Evolutionary conservation across 106 monocot species (phyloP).

Genomic region (Cymbidium sinense): DNA sequence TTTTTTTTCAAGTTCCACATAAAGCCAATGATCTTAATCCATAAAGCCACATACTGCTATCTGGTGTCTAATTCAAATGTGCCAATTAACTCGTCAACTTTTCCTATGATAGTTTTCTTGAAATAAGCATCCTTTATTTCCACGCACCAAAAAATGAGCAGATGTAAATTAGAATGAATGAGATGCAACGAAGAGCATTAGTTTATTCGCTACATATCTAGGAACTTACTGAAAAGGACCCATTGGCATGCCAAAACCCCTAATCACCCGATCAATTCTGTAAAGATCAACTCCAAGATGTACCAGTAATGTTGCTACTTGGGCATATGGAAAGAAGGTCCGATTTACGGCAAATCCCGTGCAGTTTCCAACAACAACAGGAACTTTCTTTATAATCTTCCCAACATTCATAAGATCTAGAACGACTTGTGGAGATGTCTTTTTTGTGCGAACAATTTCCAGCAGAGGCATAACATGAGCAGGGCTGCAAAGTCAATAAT

Average conservation of each 20-base stretch:
- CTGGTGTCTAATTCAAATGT: no score
- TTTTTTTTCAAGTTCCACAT: no score
- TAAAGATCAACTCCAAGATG: slow-evolving; percentile 81
- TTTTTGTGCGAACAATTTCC: no score
- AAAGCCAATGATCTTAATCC: no score
- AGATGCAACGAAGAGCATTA: no score
- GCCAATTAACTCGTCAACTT: no score
- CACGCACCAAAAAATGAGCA: no score
- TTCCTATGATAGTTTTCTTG: no score
- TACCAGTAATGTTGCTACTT: slow-evolving; percentile 55
- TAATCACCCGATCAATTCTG: slow-evolving; percentile 77
- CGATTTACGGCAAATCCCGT: slow-evolving; percentile 96
- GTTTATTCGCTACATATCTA: no score
- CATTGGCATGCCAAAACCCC: slow-evolving; percentile 94
- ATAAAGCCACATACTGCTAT: no score
- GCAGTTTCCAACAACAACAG: slow-evolving; percentile 94
- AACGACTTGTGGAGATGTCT: slow-evolving; percentile 89
- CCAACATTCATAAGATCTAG: slow-evolving; percentile 88
- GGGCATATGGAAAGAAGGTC: slow-evolving; percentile 86
- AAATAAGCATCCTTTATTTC: no score
- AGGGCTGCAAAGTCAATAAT: slow-evolving; percentile 40
- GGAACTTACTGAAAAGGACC: slow-evolving; percentile 90
- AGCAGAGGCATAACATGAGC: slow-evolving; percentile 95
- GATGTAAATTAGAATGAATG: no score
- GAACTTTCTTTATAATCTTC: slow-evolving; percentile 83